Evolutionary conservation across 441 rosid genomes (phyloP), one percentile per base, ranked within the genome.

Genomic region (Breynia disticha): DNA sequence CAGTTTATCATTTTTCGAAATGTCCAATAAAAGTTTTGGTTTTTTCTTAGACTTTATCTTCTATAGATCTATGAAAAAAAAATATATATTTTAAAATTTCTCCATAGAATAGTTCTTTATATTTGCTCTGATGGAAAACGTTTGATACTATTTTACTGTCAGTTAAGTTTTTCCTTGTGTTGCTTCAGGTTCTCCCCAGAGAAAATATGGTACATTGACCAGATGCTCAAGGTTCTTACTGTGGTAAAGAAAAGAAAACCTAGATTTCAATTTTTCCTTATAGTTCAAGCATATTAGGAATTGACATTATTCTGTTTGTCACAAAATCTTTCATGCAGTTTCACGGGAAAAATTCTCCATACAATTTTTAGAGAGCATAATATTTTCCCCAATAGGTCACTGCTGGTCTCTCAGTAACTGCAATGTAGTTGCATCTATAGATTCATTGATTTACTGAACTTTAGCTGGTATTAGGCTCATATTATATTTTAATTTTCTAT

Each of bases 141-240:
- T 41, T 41, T 41, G 2, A 41, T 9, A 41, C n/a, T 57, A 28
- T 19, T 46, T 37, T 57, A 18, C 52, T 19, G 16, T 54, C 24
- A 46, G 67, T 70, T 58, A 59, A 59, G 61, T 53, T 60, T 41
- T 56, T 57, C 44, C 44, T n/a, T n/a, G n/a, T n/a, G 56, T 52
- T 64, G 39, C 50, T 70, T 64, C 60, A 94, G 99, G 94, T 94
- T 85, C 81, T 83, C 99, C 59, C 87, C 90, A 0, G 95, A 94
- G 66, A 94, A 94, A 72, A 77, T 76, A 37, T 94, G 99, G 99
- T 87, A 94, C 76, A 82, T 90, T 64, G 95, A 90, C 79, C 97
- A 90, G 83, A 94, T 94, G 97, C 88, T 94, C 75, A 94, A 83
- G 87, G 96, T 90, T 80, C 88, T 94, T 50, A 78, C 91, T 9